These are phyloP conservation scores for Aspergillus kassunensis DNA, from an alignment of 495 filamentous ascomycete genomes.

Conservation along the genomic window DNA sequence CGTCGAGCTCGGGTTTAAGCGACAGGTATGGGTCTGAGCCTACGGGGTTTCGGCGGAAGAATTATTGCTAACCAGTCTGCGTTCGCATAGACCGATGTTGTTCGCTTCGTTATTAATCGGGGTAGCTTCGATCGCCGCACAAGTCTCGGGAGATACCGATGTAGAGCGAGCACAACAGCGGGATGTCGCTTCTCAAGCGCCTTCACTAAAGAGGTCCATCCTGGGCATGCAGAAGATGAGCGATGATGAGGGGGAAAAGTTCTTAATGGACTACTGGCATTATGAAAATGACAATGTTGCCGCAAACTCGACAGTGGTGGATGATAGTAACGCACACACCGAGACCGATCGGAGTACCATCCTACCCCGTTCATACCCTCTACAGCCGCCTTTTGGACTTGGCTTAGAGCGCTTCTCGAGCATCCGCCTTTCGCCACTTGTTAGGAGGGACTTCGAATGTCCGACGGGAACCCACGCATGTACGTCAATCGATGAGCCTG, in stretches of 20 bases:
- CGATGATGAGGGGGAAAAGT: constrained; percentile 78
- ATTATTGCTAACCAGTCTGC: background rate
- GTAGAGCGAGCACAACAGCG: constrained; percentile 16
- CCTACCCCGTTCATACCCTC: constrained; percentile 25
- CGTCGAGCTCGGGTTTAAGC: no score
- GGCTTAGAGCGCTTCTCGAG: constrained; percentile 18
- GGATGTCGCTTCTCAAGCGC: constrained; percentile 22
- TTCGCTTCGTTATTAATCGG: constrained; percentile 6
- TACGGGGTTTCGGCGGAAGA: no score
- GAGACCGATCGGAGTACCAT: background rate
- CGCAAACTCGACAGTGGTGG: constrained; percentile 1
- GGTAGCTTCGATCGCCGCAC: constrained; percentile 8
- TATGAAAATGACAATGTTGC: constrained; percentile 31
- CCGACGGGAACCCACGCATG: constrained; percentile 67
- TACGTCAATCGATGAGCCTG: constrained; percentile 61
- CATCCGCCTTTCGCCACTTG: constrained; percentile 21
- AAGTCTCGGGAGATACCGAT: constrained; percentile 8
- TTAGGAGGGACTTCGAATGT: constrained; percentile 62
- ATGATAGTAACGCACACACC: background rate
- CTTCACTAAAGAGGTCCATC: constrained; percentile 16
- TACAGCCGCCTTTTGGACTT: constrained; percentile 38
- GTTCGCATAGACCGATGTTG: constrained; percentile 6
- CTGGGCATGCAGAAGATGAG: constrained; percentile 70
- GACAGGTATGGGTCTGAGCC: no score
- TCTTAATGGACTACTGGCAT: constrained; percentile 62